Percentiles rank a stretch among this genome's conserved stretches.
These are phyloP conservation scores for Cladosporium sp. DNA, from an alignment of 2,329 filamentous ascomycete genomes.

Conservation along the genomic window DNA sequence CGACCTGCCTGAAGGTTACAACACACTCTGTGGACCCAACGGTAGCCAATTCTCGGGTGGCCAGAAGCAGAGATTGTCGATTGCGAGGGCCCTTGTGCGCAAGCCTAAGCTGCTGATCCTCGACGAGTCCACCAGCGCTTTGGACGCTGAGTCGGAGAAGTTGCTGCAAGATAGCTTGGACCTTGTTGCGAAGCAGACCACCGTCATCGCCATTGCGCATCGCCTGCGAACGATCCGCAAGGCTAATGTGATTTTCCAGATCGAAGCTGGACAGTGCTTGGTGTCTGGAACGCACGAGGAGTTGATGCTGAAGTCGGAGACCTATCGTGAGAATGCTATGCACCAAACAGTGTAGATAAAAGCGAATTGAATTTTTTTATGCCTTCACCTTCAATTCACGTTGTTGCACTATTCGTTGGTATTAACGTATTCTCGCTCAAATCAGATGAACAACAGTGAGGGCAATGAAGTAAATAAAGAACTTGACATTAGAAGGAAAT, in stretches of 20 bases:
- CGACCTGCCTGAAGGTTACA: conserved; percentile 77
- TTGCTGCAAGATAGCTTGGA: conserved; percentile 92
- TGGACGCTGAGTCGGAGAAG: conserved; percentile 92
- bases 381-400: not conserved
- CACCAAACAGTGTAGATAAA: conserved; percentile 7
- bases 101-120: conserved; percentile 89
- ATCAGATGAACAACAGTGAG: too few relatives aligned
- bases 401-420: too few relatives aligned
- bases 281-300: conserved; percentile 49
- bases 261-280: conserved; percentile 48
- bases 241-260: conserved; percentile 42
- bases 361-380: not conserved
- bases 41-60: conserved; percentile 90
- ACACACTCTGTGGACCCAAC: conserved; percentile 92
- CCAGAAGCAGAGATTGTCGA: conserved; percentile 94
- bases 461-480: too few relatives aligned
- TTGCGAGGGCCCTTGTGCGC: conserved; percentile 83
- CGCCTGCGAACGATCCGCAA: conserved; percentile 79
- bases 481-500: not conserved
- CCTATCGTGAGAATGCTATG: conserved; percentile 9
- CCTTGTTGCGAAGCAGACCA: conserved; percentile 76
- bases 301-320: conserved; percentile 37
- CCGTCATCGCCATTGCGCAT: conserved; percentile 94
- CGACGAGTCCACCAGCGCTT: conserved; percentile 88
- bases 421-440: not conserved